Conservation (phyloP, 495 filamentous ascomycete species). For the Tuber umbilicatum region DNA sequence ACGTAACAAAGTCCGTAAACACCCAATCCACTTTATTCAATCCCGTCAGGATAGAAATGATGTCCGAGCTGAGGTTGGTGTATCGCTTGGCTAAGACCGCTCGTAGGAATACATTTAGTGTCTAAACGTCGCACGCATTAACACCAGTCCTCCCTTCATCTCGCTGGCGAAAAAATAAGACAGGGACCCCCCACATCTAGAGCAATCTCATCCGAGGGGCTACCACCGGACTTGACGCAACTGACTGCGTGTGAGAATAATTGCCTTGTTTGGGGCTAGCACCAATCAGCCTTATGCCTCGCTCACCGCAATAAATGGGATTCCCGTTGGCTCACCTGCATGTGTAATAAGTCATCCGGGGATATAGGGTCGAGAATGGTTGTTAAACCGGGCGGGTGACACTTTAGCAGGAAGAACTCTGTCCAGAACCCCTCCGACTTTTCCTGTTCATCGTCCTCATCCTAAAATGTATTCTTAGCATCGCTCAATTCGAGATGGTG, state of each 20-base stretch:
- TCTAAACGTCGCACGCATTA: conserved; percentile 50
- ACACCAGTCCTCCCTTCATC: conserved; percentile 7
- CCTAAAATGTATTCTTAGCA: conserved; percentile 37
- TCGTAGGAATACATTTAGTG: conserved; percentile 79
- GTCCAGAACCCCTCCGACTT: conserved; percentile 88
- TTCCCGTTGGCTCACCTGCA: conserved; percentile 51
- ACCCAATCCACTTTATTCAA: conserved; percentile 77
- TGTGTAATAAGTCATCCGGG: conserved; percentile 65
- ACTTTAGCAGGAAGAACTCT: conserved; percentile 84
- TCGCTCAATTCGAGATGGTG: not conserved
- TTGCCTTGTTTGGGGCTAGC: conserved; percentile 63
- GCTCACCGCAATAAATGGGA: conserved; percentile 7
- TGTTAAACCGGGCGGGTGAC: conserved; percentile 61
- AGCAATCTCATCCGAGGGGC: conserved; percentile 67
- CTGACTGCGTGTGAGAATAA: conserved; percentile 68
- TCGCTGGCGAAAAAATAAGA: not conserved
- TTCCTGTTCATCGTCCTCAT: conserved; percentile 58
- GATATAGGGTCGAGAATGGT: conserved; percentile 59
- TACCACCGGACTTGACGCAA: conserved; percentile 57
- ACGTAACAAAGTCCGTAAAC: conserved; percentile 79
- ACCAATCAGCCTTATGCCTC: conserved; percentile 10
- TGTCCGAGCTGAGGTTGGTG: conserved; percentile 90
- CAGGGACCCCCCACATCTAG: conserved; percentile 61
- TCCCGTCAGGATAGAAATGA: conserved; percentile 81
- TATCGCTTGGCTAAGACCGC: conserved; percentile 79